Percentiles rank a stretch among this genome's conserved stretches.
These are phyloP conservation scores for Saccharomyces kudriavzevii DNA, from an alignment of 805 yeast species.

Conservation along the genomic window DNA sequence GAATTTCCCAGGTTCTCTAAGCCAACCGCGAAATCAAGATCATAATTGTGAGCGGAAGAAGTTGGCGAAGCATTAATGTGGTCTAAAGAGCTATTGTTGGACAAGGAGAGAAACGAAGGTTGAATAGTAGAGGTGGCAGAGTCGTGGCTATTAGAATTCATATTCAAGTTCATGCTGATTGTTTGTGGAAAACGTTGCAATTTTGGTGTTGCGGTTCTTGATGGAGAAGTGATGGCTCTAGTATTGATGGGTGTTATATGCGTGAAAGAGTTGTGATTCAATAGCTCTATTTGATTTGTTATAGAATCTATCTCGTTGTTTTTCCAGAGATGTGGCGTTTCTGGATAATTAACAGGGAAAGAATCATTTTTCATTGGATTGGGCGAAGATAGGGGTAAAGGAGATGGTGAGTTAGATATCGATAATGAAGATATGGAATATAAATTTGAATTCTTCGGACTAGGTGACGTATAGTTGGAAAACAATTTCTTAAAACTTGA, in stretches of 20 bases:
- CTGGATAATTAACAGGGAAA: constrained; percentile 21
- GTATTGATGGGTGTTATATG: constrained; percentile 9
- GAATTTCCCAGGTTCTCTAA: constrained; percentile 82
- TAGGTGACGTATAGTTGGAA: constrained; percentile 7
- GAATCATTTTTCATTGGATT: background rate
- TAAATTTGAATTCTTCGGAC: constrained; percentile 2
- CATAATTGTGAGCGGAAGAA: constrained; percentile 2
- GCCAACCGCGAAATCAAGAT: constrained; percentile 52
- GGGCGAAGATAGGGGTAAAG: constrained; percentile 5
- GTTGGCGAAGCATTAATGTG: background rate
- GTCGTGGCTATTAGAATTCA: background rate
- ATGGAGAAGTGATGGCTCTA: background rate
- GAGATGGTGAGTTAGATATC: constrained; percentile 2
- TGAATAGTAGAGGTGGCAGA: background rate
- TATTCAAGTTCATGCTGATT: background rate
- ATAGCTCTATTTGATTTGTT: background rate
- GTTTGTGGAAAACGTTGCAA: background rate
- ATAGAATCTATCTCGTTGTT: background rate
- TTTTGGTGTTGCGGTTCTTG: background rate
- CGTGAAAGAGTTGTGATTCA: constrained; percentile 1
- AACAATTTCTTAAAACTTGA: constrained; percentile 19
- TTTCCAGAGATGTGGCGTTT: constrained; percentile 16
- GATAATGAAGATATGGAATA: constrained; percentile 5
- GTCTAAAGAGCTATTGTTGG: constrained; percentile 2
- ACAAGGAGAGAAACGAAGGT: background rate